Percentiles rank a stretch among this genome's conserved stretches.
phyloP scores from a whole-genome alignment of 192 early-diverging fungal genomes.

The Backusella mclennaniae region DNA sequence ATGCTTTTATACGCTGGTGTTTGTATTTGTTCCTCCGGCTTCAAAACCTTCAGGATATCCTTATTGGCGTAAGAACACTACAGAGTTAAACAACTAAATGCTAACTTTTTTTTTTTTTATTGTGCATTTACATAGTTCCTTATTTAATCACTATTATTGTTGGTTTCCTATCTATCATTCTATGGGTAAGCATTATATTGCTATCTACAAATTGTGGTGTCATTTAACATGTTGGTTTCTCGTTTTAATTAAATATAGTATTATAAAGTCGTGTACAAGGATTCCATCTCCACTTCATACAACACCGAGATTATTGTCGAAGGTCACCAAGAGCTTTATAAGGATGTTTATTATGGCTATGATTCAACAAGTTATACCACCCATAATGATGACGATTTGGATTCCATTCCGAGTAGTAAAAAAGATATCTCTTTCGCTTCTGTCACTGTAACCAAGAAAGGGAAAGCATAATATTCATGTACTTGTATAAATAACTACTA shows the following conservation, averaged over 20 bases:
- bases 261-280: background rate
- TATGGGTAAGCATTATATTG: background rate
- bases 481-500: background rate
- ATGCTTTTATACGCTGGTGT: conserved; percentile 13
- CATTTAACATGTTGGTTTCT: background rate
- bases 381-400: background rate
- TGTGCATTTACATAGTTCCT: background rate
- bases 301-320: background rate
- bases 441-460: background rate
- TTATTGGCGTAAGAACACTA: conserved; percentile 1
- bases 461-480: background rate
- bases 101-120: background rate
- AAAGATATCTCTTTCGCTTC: background rate
- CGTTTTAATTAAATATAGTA: background rate
- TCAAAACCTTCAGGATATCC: conserved; percentile 10
- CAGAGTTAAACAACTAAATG: background rate
- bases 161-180: background rate
- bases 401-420: background rate
- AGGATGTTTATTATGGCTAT: background rate
- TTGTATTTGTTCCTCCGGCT: conserved; percentile 12
- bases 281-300: background rate
- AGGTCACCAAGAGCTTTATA: background rate
- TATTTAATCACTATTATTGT: background rate
- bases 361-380: background rate
- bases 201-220: background rate